phyloP scores from a whole-genome alignment of 371 early-diverging fungal genomes.

The Syncephalis fuscata region DNA sequence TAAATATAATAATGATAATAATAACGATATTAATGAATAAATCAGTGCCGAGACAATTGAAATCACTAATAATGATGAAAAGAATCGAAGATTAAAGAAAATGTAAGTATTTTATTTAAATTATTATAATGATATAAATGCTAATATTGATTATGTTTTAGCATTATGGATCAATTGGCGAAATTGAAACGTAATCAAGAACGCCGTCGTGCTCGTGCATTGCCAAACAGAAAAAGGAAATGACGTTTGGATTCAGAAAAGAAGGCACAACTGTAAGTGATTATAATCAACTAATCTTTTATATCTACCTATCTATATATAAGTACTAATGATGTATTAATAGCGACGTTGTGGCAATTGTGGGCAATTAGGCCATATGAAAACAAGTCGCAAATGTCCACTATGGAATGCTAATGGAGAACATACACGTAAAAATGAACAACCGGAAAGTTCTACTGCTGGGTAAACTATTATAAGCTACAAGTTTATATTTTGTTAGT shows the following conservation, averaged over 20 bases:
- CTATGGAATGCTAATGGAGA: too few species aligned
- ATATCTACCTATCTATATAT: neutral
- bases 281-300: neutral
- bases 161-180: constrained; percentile 39
- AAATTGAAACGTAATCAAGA: constrained; percentile 43
- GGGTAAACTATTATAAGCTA: too few species aligned
- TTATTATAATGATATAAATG: neutral
- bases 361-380: constrained; percentile 75
- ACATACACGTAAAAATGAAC: too few species aligned
- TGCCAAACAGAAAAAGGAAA: too few species aligned
- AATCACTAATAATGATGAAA: constrained; percentile 38
- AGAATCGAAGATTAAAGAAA: constrained; percentile 39
- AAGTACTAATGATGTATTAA: neutral
- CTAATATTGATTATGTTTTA: constrained; percentile 1
- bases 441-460: too few species aligned
- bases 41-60: constrained; percentile 28
- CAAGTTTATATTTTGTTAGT: too few species aligned
- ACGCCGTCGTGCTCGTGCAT: constrained; percentile 22
- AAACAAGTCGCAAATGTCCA: constrained; percentile 73
- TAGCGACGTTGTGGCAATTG: constrained; percentile 68
- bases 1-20: neutral
- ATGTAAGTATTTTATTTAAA: constrained; percentile 3
- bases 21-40: neutral
- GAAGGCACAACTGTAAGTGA: too few species aligned
- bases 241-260: too few species aligned